phyloP scores from a whole-genome alignment of 2,329 filamentous ascomycete genomes.

The Epichloe sibirici region DNA sequence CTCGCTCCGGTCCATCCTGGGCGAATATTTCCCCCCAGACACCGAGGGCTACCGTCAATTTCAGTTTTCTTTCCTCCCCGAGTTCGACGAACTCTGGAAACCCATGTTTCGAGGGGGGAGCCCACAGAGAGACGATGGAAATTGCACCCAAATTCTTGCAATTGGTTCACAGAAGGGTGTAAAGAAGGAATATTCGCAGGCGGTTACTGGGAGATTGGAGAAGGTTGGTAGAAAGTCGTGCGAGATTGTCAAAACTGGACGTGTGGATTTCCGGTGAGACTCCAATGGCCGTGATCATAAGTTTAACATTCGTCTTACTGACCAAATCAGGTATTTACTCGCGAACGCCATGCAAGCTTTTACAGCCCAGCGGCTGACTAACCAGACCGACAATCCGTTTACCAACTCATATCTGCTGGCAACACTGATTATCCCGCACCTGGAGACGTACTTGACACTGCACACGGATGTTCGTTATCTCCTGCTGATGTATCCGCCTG shows the following conservation, averaged over 20 bases:
- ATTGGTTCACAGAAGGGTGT: slow-evolving; percentile 46
- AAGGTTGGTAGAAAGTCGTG: slow-evolving; percentile 38
- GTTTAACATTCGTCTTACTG: background rate
- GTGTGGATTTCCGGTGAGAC: slow-evolving; percentile 46
- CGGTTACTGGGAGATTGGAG: slow-evolving; percentile 40
- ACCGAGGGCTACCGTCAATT: slow-evolving; percentile 35
- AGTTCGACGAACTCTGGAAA: slow-evolving; percentile 39
- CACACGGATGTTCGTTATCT: slow-evolving; percentile 43
- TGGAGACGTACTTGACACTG: slow-evolving; percentile 45
- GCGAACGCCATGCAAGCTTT: slow-evolving; percentile 48
- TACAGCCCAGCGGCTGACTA: slow-evolving; percentile 35
- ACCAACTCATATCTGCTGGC: slow-evolving; percentile 42
- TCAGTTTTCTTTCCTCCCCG: slow-evolving; percentile 33
- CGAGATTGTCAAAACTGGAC: slow-evolving; percentile 39
- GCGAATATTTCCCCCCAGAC: slow-evolving; percentile 37
- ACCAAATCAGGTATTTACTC: slow-evolving; percentile 39
- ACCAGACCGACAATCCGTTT: slow-evolving; percentile 42
- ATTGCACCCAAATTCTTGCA: slow-evolving; percentile 46
- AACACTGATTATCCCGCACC: slow-evolving; percentile 44
- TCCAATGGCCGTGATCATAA: background rate
- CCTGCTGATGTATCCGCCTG: slow-evolving; percentile 44
- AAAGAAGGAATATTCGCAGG: slow-evolving; percentile 33
- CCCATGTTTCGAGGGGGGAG: slow-evolving; percentile 33
- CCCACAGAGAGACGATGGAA: slow-evolving; percentile 18
- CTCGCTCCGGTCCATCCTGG: slow-evolving; percentile 40